A percentile compares a stretch with the other conserved stretches of the same genome.
Conservation (phyloP, 768 basidiomycete genomes). For the Russula earlei region DNA sequence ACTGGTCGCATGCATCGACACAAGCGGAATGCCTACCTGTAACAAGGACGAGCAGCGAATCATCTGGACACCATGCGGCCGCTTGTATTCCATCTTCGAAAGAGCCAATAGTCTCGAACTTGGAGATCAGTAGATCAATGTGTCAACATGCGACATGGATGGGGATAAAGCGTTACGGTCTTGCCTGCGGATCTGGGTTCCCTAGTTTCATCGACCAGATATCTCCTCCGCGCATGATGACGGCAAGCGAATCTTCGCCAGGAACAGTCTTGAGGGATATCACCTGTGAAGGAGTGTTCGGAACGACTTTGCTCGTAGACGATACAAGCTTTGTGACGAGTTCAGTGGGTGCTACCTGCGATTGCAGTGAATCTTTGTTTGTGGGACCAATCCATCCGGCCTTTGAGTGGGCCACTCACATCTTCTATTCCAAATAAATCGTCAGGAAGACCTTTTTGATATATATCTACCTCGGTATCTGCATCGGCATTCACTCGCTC, state of each 20-base stretch:
- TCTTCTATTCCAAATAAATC: background rate
- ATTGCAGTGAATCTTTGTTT: background rate
- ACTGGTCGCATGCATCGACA: background rate
- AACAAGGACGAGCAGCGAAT: constrained; percentile 70
- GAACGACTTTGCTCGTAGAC: constrained; percentile 3
- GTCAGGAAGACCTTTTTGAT: background rate
- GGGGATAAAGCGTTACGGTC: constrained; percentile 24
- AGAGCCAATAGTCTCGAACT: constrained; percentile 79
- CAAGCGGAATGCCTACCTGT: constrained; percentile 44
- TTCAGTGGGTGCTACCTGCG: constrained; percentile 1
- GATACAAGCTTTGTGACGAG: constrained; percentile 15
- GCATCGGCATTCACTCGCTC: constrained; percentile 18
- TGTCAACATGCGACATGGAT: constrained; percentile 19
- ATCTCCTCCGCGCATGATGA: constrained; percentile 72
- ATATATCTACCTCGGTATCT: constrained; percentile 17
- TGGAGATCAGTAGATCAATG: background rate
- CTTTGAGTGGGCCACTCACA: background rate
- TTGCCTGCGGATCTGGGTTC: constrained; percentile 39
- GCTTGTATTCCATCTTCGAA: constrained; percentile 78
- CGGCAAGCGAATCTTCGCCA: constrained; percentile 54
- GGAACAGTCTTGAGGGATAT: constrained; percentile 48
- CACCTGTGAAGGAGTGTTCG: constrained; percentile 28
- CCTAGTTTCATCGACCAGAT: constrained; percentile 60
- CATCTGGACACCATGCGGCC: constrained; percentile 89
- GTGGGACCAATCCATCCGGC: background rate